Conservation (phyloP, 306 rosid genomes). For the Lotus japonicus region DNA sequence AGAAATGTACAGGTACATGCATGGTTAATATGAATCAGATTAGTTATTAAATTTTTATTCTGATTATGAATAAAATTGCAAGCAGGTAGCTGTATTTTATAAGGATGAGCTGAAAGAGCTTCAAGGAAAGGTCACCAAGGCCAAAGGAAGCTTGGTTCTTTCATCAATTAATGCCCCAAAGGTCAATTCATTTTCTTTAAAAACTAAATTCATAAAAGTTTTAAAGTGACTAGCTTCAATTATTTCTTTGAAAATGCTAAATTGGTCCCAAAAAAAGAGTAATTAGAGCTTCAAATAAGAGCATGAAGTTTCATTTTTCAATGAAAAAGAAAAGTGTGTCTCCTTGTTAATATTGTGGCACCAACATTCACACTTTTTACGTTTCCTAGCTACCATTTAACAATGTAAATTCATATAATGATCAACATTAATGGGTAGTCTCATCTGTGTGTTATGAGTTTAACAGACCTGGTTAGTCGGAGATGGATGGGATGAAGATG, state of each 20-base stretch:
- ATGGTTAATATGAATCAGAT: not conserved
- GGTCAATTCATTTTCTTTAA: constrained; percentile 13
- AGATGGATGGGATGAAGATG: constrained; percentile 46
- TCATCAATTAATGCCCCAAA: constrained; percentile 30
- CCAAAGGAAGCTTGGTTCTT: constrained; percentile 13
- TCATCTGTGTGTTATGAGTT: not conserved
- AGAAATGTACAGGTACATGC: constrained; percentile 36
- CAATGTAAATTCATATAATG: no score
- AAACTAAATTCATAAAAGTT: no score
- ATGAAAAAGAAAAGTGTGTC: no score
- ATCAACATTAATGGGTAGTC: not conserved
- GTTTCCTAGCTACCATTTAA: no score
- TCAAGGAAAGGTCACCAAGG: constrained; percentile 4
- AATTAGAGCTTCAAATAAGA: no score
- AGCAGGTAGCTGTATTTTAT: constrained; percentile 30
- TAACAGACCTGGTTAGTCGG: constrained; percentile 60
- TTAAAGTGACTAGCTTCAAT: not conserved
- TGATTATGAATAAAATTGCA: not conserved
- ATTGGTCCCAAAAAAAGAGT: no score
- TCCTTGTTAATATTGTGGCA: no score
- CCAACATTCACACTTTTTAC: no score
- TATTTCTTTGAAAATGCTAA: not conserved
- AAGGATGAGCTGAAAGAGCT: constrained; percentile 40
- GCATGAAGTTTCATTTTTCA: no score
- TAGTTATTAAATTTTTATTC: no score